Base-by-base conservation (phyloP, 2,329 filamentous ascomycete genomes). In the Fonsecaea multimorphosa region DNA sequence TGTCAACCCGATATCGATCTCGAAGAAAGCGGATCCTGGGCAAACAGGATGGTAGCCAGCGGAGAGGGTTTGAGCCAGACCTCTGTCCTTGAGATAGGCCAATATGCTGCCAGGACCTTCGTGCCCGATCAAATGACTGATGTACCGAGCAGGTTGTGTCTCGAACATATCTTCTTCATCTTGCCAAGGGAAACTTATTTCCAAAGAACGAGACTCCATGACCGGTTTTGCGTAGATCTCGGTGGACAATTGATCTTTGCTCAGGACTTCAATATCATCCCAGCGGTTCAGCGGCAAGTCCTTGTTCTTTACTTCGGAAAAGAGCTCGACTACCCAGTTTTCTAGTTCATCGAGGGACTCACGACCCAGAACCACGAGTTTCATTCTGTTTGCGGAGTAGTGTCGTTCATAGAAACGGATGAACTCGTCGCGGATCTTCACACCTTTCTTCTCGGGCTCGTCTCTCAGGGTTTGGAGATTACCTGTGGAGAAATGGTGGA, bases 341-440 rank as follows among this genome's bases (percentile, higher is more conserved):
- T 97, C 90, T 63, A 97, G 81, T 19, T 92, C 86, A 72, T 97
- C 92, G 65, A 97, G 82, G 5, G 87, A 83, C 76, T 97, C 93
- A 58, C 90, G 86, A 0, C 93, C 93, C 24, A 97, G 79, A 3
- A 97, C 88, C 40, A 93, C 92, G 57, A 97, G 82, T 82, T 96
- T 97, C 91, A 97, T 97, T 44, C 89, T 86, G 75, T 97, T 97
- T 65, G 93, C 91, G 1, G 93, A 97, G 78, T 97, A 97, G 75
- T 96, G 89, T 74, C 89, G 90, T 68, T 88, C 86, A 76, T 97
- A 92, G 74, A 97, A 97, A 69, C 93, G 89, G 71, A 97, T 96
- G 75, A 97, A 97, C 77, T 93, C 93, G 71, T 92, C 89, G 56
- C 93, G 86, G 29, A 97, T 91, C 76, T 95, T 91, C 72, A 97